A percentile compares a stretch with the other conserved stretches of the same genome.
phyloP scores from a whole-genome alignment of 2,329 filamentous ascomycete species.

The Colletotrichum orchidophilum region DNA sequence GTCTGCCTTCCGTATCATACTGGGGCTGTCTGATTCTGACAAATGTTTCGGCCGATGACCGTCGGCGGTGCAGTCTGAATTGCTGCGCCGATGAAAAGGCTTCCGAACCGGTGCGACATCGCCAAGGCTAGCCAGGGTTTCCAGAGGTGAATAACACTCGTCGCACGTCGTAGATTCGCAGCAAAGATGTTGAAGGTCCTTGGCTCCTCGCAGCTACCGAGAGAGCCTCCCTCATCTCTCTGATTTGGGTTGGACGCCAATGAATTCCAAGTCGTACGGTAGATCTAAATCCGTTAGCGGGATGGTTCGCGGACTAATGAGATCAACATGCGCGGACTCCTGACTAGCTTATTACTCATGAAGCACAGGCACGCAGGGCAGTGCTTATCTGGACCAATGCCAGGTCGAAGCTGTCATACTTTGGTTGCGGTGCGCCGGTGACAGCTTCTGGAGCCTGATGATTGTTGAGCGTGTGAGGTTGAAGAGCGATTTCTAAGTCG shows the following conservation, averaged over 20 bases:
- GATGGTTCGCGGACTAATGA: neutral
- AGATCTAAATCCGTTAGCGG: neutral
- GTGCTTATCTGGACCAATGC: neutral
- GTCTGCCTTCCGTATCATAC: neutral
- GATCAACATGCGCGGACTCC: neutral
- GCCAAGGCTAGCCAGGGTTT: slow-evolving; percentile 16
- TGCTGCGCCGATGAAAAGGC: neutral
- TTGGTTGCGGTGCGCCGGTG: neutral
- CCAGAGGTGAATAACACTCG: slow-evolving; percentile 3
- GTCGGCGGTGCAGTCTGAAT: neutral
- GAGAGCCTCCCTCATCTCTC: neutral
- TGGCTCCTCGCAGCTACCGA: neutral
- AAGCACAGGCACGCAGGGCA: neutral
- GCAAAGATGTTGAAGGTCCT: neutral
- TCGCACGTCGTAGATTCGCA: slow-evolving; percentile 3
- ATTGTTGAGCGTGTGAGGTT: too few relatives aligned
- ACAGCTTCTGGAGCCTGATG: too few relatives aligned
- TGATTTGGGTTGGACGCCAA: neutral
- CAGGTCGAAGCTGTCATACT: neutral
- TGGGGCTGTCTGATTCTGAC: neutral
- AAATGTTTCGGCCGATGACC: slow-evolving; percentile 1
- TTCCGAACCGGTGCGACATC: slow-evolving; percentile 5
- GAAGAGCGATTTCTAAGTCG: neutral
- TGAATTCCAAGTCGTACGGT: neutral
- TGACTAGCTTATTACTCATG: too few relatives aligned